A percentile compares a stretch with the other conserved stretches of the same genome.
Conservation (phyloP, 805 yeast species). For the Zygosaccharomyces pseudorouxii region DNA sequence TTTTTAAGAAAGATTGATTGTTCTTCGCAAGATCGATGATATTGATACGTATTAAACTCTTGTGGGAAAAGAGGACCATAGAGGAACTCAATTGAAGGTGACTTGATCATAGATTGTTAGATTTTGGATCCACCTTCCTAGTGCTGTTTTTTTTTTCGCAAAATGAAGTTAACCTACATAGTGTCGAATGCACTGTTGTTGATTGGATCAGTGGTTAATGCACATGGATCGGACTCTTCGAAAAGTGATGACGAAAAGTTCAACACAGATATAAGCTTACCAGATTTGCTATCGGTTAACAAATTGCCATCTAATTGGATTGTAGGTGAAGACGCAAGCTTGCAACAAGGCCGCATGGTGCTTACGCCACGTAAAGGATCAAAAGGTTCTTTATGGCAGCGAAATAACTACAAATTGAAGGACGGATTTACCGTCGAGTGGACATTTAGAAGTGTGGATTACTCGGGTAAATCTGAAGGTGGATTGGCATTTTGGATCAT, state of each 20-base stretch:
- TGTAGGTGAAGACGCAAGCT: constrained; percentile 36
- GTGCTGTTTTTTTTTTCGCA: background rate
- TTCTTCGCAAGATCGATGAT: background rate
- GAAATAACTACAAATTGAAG: constrained; percentile 29
- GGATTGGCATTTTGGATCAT: constrained; percentile 58
- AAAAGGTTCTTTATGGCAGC: constrained; percentile 46
- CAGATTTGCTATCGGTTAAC: constrained; percentile 37
- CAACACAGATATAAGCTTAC: constrained; percentile 36
- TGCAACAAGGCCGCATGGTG: constrained; percentile 51
- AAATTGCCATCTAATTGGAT: constrained; percentile 37
- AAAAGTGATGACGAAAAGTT: constrained; percentile 20
- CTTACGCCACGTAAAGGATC: constrained; percentile 42
- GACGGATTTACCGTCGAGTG: constrained; percentile 55
- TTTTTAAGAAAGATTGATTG: background rate
- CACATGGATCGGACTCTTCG: constrained; percentile 7
- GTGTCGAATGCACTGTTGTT: constrained; percentile 1
- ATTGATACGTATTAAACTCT: background rate
- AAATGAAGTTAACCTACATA: background rate
- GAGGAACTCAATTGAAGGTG: background rate
- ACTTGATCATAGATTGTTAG: background rate
- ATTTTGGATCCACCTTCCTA: background rate
- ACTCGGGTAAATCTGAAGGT: constrained; percentile 45
- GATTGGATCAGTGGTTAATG: constrained; percentile 4
- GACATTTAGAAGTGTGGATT: constrained; percentile 58
- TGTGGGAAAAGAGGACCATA: background rate